phyloP scores from a whole-genome alignment of 108 stramenopile species.

The Conticribra guillardii region DNA sequence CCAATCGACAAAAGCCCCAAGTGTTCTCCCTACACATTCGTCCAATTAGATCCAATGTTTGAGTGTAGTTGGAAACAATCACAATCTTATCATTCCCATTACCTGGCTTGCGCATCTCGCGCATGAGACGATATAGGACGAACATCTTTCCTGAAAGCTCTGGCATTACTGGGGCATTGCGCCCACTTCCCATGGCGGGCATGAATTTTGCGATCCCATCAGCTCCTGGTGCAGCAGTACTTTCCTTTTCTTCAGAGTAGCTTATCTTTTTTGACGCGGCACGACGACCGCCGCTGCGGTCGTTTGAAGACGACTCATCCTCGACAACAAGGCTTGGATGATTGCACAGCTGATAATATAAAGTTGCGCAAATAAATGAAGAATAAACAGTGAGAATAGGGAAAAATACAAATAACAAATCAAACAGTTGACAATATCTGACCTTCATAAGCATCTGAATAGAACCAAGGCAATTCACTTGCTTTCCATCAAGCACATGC shows the following conservation, averaged over 20 bases:
- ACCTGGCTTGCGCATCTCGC: conserved; percentile 89
- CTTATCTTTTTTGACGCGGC: conserved; percentile 61
- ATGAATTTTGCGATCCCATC: conserved; percentile 83
- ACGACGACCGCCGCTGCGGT: conserved; percentile 51
- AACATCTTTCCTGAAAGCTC: conserved; percentile 96
- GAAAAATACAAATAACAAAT: neutral
- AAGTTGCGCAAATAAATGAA: no score
- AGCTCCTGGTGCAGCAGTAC: conserved; percentile 76
- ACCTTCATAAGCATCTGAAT: conserved; percentile 96
- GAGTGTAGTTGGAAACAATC: conserved; percentile 96
- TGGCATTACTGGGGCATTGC: conserved; percentile 72
- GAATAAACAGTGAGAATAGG: no score
- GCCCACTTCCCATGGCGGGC: conserved; percentile 66
- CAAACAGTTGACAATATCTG: neutral
- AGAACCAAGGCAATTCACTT: conserved; percentile 93
- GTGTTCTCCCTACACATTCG: conserved; percentile 90
- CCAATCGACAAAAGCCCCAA: conserved; percentile 95
- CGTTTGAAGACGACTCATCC: conserved; percentile 43
- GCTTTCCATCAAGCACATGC: conserved; percentile 96
- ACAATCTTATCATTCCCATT: conserved; percentile 96
- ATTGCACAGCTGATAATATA: conserved; percentile 72
- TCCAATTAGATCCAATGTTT: conserved; percentile 96
- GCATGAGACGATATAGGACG: conserved; percentile 92
- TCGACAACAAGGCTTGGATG: conserved; percentile 90
- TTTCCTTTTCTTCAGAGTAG: conserved; percentile 79